Conservation (phyloP, 1,139 yeast genomes). For the Magnusiomyces suaveolens region DNA sequence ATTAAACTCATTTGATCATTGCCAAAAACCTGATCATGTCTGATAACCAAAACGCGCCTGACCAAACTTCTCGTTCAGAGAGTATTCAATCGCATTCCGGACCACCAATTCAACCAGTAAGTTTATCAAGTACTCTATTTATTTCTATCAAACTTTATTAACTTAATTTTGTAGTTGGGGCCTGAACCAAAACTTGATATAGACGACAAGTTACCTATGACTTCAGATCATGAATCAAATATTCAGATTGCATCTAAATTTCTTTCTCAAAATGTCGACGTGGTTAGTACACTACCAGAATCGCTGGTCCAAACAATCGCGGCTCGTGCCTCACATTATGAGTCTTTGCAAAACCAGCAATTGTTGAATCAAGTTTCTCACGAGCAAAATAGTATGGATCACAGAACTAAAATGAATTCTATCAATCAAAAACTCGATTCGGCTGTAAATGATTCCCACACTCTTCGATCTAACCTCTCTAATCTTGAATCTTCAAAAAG, state of each 20-base stretch:
- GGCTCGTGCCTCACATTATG: conserved; percentile 40
- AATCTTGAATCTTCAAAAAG: conserved; percentile 27
- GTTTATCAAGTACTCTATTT: too few species aligned
- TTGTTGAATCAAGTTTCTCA: conserved; percentile 39
- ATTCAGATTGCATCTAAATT: conserved; percentile 16
- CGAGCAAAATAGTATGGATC: conserved; percentile 43
- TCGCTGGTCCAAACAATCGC: conserved; percentile 32
- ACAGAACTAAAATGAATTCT: conserved; percentile 30
- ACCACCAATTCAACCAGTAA: too few species aligned
- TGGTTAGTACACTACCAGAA: conserved; percentile 21
- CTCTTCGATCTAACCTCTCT: conserved; percentile 29
- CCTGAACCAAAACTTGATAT: background rate
- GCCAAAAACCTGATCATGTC: background rate
- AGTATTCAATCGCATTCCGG: background rate
- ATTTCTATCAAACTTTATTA: too few species aligned
- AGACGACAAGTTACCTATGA: background rate
- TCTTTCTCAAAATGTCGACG: conserved; percentile 20
- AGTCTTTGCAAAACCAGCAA: conserved; percentile 44
- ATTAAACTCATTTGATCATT: too few species aligned
- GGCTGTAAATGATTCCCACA: conserved; percentile 26
- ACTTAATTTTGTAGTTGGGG: too few species aligned
- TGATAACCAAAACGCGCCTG: background rate
- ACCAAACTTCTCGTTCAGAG: background rate
- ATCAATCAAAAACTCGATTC: conserved; percentile 30
- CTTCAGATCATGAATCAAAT: background rate